phyloP scores from a whole-genome alignment of 2,329 filamentous ascomycete genomes.

The Cadophora luteo-olivacea region DNA sequence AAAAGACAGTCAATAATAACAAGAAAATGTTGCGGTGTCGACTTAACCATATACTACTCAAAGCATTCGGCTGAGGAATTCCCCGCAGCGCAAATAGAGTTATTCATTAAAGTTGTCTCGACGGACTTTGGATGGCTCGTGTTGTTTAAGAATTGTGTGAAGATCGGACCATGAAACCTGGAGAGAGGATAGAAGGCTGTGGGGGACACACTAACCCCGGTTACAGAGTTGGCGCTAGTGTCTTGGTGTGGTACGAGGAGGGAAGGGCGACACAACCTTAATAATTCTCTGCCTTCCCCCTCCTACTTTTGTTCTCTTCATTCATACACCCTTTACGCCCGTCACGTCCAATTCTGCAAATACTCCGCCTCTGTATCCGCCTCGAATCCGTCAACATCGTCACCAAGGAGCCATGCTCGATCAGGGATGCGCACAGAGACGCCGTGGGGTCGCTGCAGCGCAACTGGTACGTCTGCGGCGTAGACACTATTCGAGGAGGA shows the following conservation, averaged over 20 bases:
- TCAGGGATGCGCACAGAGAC: neutral
- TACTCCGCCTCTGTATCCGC: neutral
- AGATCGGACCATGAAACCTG: constrained; percentile 13
- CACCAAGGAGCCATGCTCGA: neutral
- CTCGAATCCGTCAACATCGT: neutral
- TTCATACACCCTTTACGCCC: neutral
- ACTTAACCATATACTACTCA: neutral
- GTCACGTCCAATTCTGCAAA: neutral
- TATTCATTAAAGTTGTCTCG: neutral
- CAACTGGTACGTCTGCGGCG: neutral
- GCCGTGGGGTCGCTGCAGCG: neutral
- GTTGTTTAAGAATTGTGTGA: constrained; percentile 3
- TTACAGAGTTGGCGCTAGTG: constrained; percentile 9
- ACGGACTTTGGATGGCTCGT: neutral
- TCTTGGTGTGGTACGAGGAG: constrained; percentile 14
- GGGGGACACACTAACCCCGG: constrained; percentile 6
- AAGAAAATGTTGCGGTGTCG: neutral
- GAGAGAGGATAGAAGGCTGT: neutral
- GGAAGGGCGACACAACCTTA: neutral
- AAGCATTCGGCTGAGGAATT: neutral
- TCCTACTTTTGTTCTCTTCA: neutral
- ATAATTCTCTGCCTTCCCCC: neutral
- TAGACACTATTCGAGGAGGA: neutral
- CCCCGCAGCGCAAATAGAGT: neutral
- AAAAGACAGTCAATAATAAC: neutral